Conservation (phyloP, 305 asterid genomes). For the Solanum aculeatissimum region DNA sequence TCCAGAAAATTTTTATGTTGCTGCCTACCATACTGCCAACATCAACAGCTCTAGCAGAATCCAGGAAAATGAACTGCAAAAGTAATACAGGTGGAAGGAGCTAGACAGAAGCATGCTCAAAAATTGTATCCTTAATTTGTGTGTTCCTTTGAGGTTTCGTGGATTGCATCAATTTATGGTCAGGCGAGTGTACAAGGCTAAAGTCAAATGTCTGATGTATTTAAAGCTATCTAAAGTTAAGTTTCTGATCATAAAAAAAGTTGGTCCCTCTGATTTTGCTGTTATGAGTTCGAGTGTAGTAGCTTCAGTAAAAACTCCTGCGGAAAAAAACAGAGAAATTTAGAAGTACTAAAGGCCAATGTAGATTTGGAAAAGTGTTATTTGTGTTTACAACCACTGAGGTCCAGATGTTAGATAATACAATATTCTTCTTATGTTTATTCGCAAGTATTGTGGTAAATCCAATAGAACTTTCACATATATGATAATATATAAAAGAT, state of each 20-base stretch:
- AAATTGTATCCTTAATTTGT: neutral
- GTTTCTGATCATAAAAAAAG: neutral
- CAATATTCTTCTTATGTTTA: neutral
- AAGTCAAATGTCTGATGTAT: neutral
- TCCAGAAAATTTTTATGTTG: neutral
- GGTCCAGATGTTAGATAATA: neutral
- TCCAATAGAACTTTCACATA: neutral
- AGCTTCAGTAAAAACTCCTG: neutral
- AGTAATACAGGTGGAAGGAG: neutral
- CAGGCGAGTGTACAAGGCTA: neutral
- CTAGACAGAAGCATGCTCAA: neutral
- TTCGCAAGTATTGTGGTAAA: neutral
- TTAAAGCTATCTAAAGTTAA: neutral
- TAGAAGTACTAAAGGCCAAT: neutral
- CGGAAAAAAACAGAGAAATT: neutral
- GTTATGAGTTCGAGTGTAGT: neutral
- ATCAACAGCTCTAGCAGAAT: neutral
- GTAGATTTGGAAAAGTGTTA: neutral
- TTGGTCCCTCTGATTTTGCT: neutral
- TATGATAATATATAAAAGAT: neutral
- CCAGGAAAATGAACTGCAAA: neutral
- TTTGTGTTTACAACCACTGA: neutral
- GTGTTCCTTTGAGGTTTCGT: neutral
- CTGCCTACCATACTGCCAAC: neutral
- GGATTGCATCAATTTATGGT: neutral